Conservation (phyloP, 495 filamentous ascomycete species). For the Podospora pseudocomata region DNA sequence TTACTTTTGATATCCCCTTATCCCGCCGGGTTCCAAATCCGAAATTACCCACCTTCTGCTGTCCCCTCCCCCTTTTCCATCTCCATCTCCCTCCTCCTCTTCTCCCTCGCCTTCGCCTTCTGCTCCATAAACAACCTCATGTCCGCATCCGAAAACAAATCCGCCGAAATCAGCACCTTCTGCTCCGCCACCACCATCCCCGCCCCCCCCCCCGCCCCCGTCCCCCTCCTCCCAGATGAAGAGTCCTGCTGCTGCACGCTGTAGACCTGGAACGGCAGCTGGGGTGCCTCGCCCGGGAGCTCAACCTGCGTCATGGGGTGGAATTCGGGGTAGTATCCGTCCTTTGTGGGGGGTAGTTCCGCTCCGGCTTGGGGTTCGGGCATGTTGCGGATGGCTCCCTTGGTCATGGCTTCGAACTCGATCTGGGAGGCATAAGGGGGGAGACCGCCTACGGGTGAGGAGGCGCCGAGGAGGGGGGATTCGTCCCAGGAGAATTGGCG, state of each 20-base stretch:
- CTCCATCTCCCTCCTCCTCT: conserved; percentile 4
- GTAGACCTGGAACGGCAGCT: conserved; percentile 26
- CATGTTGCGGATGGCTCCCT: conserved; percentile 33
- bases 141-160: conserved; percentile 26
- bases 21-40: background rate
- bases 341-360: conserved; percentile 37
- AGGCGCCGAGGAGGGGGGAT: conserved; percentile 16
- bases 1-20: background rate
- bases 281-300: conserved; percentile 27
- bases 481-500: conserved; percentile 28
- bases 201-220: background rate
- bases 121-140: conserved; percentile 23
- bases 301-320: conserved; percentile 30
- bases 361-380: conserved; percentile 29
- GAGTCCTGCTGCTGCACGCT: conserved; percentile 5
- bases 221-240: background rate
- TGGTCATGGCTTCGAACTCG: conserved; percentile 33
- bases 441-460: conserved; percentile 22
- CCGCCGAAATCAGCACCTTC: conserved; percentile 30
- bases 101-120: conserved; percentile 21
- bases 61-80: background rate
- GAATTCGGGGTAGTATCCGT: conserved; percentile 31
- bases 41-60: background rate
- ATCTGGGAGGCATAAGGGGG: conserved; percentile 33
- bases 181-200: conserved; percentile 32